Evolutionary conservation across 1,139 yeast genomes (phyloP).

Genomic region (Geotrichum reessii): DNA sequence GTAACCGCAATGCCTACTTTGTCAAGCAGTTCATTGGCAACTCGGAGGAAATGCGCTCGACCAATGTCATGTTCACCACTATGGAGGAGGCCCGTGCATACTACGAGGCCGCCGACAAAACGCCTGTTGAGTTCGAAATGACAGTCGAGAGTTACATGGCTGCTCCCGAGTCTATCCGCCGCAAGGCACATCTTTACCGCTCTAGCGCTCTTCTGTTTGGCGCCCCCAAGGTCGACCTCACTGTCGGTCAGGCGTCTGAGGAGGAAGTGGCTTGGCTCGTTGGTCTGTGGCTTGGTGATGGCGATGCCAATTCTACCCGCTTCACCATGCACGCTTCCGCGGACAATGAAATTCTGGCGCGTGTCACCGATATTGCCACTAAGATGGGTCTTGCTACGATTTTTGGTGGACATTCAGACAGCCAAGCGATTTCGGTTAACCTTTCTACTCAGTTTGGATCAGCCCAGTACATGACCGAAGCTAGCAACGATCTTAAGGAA

Average conservation of each 20-base stretch:
- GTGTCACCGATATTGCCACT: neutral
- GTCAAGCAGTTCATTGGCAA: neutral
- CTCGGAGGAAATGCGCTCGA: neutral
- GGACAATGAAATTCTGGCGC: neutral
- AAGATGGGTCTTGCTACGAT: neutral
- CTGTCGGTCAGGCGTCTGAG: neutral
- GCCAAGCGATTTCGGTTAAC: neutral
- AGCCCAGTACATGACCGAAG: neutral
- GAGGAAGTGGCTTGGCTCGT: slow-evolving; percentile 3
- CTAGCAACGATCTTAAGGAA: neutral
- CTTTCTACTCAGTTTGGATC: neutral
- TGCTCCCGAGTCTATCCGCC: neutral
- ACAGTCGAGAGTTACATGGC: neutral
- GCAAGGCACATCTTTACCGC: slow-evolving; percentile 3
- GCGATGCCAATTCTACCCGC: neutral
- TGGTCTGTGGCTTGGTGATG: slow-evolving; percentile 3
- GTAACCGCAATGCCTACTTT: neutral
- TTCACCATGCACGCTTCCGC: neutral
- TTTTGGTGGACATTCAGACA: neutral
- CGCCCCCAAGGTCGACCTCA: neutral
- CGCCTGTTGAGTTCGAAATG: slow-evolving; percentile 4
- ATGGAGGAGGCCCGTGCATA: slow-evolving; percentile 2
- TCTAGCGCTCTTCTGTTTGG: neutral
- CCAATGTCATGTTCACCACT: neutral
- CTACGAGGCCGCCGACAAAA: neutral